Evolutionary conservation across 306 rosid species (phyloP), one percentile per base, ranked within the genome.

Genomic region (Quercus bicolor): DNA sequence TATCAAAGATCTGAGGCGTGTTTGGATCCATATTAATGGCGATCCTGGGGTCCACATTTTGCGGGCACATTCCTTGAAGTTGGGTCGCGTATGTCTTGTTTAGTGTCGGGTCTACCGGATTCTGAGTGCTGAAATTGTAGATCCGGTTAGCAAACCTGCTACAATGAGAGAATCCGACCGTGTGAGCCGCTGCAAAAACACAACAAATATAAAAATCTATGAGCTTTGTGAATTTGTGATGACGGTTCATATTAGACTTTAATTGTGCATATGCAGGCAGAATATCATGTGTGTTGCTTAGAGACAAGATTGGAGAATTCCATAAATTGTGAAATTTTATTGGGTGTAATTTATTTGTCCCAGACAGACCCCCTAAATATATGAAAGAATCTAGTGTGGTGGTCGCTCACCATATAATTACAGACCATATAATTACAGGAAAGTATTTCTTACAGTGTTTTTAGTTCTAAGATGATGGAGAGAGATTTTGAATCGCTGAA

Each of bases 161-260:
- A 82, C 98, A 93, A 9, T 91, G 98, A 11, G 94, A 88, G 88
- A 91, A 91, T 75, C 98, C 98, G 11, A 93, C 80, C 21, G 91
- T 87, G 85, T 93, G 98, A 0, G 97, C 97, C 40, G 86, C 98
- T 93, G 79, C 71, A 84, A 29, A 24, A 85, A 75, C 51, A 54
- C 24, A 34, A 8, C 12, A 40, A 8, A 61, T 56, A 56, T 28
- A 13, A 10, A n/a, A 23, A 1, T 11, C 19, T 28, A 29, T 64
- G 23, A 60, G 13, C 6, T 24, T 24, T 23, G 33, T 60, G 66
- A 4, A 48, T 48, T 48, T 48, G 16, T 40, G 45, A 40, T 20
- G 65, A 21, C 5, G 13, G 19, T 60, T 23, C 33, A 59, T 59
- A 11, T 23, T 48, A 48, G 28, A 20, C 21, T 18, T 56, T 56